Evolutionary conservation across 148 eudicot species (phyloP).

Genomic region (Cornus kousa): DNA sequence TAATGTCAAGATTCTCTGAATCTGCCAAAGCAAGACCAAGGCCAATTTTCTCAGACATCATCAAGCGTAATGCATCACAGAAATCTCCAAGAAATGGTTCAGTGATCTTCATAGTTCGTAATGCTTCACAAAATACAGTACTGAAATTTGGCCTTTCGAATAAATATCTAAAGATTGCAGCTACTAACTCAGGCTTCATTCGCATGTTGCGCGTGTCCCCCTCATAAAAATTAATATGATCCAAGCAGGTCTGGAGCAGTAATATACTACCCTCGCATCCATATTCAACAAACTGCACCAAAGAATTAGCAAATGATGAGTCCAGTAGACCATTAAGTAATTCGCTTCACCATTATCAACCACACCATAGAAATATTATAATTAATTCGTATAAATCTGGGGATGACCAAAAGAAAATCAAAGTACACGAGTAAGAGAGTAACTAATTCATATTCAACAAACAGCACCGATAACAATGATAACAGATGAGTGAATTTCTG

Average conservation of each 20-base stretch:
- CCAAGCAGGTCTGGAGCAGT: conserved; percentile 22
- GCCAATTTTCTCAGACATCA: conserved; percentile 9
- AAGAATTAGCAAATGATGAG: neutral
- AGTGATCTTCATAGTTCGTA: conserved; percentile 4
- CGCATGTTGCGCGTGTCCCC: conserved; percentile 8
- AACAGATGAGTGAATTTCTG: neutral
- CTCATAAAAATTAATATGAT: neutral
- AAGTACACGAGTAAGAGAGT: too few relatives aligned
- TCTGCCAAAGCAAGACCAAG: conserved; percentile 17
- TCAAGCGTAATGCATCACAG: conserved; percentile 11
- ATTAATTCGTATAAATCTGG: too few relatives aligned
- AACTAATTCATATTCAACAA: conserved; percentile 9
- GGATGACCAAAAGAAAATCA: too few relatives aligned
- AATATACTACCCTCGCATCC: conserved; percentile 16
- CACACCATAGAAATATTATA: neutral
- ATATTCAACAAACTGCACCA: conserved; percentile 13
- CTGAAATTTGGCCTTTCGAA: conserved; percentile 14
- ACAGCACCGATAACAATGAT: neutral
- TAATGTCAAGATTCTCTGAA: conserved; percentile 10
- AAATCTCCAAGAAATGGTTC: conserved; percentile 7
- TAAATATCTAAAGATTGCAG: conserved; percentile 10
- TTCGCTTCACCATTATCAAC: neutral
- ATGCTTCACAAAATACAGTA: conserved; percentile 11
- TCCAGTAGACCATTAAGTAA: neutral
- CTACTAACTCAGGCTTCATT: conserved; percentile 6